phyloP scores from a whole-genome alignment of 805 yeast species.

The Spathaspora passalidarum region DNA sequence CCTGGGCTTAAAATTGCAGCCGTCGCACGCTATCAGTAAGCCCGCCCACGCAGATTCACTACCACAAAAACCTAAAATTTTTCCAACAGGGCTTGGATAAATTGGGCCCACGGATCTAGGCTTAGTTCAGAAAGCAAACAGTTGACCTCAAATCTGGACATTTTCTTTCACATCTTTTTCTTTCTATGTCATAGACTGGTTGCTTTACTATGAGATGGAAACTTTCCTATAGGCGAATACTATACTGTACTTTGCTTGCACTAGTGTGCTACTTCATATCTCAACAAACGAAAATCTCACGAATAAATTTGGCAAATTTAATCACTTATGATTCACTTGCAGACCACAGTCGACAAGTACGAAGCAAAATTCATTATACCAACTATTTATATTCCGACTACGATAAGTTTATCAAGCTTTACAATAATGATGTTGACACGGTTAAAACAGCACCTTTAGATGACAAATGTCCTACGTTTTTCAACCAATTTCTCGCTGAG shows the following conservation, averaged over 20 bases:
- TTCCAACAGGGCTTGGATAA: no score
- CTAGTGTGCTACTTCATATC: background rate
- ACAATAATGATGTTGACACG: constrained; percentile 3
- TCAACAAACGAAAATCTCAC: background rate
- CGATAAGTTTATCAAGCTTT: constrained; percentile 14
- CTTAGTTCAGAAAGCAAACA: no score
- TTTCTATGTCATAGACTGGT: no score
- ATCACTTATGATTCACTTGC: background rate
- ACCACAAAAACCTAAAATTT: no score
- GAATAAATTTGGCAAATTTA: background rate
- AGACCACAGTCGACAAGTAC: constrained; percentile 14
- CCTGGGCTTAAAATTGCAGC: no score
- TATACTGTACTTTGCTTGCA: background rate
- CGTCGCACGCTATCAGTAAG: no score
- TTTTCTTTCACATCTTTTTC: background rate
- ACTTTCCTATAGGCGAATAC: background rate
- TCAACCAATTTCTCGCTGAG: constrained; percentile 14
- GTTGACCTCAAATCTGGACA: no score
- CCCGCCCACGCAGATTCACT: no score
- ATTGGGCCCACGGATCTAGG: no score
- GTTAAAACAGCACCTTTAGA: constrained; percentile 12
- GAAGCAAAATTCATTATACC: constrained; percentile 19
- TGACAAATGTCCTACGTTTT: constrained; percentile 24
- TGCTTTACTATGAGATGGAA: background rate
- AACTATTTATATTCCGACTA: constrained; percentile 21